These are phyloP conservation scores for Globisporangium radiosum DNA, from an alignment of 352 stramenopile genomes.

Conservation along the genomic window DNA sequence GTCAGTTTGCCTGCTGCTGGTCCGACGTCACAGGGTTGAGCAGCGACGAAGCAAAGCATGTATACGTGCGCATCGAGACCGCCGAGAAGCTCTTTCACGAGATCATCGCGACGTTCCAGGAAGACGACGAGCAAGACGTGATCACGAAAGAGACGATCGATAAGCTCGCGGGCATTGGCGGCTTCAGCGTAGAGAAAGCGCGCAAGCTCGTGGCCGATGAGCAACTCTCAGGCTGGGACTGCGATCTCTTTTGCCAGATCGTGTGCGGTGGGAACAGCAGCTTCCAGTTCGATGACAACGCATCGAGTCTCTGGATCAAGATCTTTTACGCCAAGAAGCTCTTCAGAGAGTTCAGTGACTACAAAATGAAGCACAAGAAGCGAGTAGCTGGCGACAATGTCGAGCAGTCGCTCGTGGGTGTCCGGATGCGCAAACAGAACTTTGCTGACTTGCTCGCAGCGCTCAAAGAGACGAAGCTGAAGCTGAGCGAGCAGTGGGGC, in stretches of 20 bases:
- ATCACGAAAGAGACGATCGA: conserved; percentile 33
- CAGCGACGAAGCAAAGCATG: conserved; percentile 31
- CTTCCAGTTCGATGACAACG: conserved; percentile 31
- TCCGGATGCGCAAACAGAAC: conserved; percentile 32
- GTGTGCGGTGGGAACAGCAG: conserved; percentile 25
- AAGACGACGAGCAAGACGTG: conserved; percentile 18
- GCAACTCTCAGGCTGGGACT: conserved; percentile 21
- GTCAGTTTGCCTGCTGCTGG: conserved; percentile 54
- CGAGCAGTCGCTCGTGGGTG: neutral
- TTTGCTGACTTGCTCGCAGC: conserved; percentile 31
- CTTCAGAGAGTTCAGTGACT: conserved; percentile 32
- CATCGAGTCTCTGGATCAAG: conserved; percentile 36
- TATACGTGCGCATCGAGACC: conserved; percentile 40
- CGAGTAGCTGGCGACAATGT: neutral
- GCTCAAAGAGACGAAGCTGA: conserved; percentile 28
- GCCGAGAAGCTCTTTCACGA: conserved; percentile 38
- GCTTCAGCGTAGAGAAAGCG: conserved; percentile 21
- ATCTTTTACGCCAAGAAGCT: conserved; percentile 47
- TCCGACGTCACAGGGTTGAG: conserved; percentile 35
- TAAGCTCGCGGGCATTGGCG: conserved; percentile 24
- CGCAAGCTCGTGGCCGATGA: conserved; percentile 19
- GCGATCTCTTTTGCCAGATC: conserved; percentile 32
- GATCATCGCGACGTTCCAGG: conserved; percentile 39
- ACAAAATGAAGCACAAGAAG: conserved; percentile 31
- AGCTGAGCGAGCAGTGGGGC: conserved; percentile 38